phyloP scores from a whole-genome alignment of 2,329 filamentous ascomycete species.

The Talaromyces pinophilus region DNA sequence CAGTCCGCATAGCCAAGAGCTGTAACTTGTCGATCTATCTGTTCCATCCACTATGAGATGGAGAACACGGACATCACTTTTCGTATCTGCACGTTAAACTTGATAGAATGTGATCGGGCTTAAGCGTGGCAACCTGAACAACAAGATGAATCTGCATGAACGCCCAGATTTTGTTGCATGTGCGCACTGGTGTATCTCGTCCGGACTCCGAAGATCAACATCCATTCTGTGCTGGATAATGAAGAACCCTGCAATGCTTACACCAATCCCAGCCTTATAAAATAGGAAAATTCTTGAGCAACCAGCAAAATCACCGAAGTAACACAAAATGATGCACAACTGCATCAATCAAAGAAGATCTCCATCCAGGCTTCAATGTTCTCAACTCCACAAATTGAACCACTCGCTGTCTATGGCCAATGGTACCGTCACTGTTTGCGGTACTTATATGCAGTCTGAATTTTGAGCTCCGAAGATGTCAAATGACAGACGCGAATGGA shows the following conservation, averaged over 20 bases:
- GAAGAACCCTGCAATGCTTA: background rate
- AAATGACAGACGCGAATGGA: background rate
- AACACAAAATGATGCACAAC: background rate
- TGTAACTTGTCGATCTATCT: background rate
- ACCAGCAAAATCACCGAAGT: background rate
- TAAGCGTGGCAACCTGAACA: background rate
- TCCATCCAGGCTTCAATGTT: background rate
- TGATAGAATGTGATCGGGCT: background rate
- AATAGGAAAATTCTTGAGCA: background rate
- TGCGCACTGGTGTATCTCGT: background rate
- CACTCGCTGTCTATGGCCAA: background rate
- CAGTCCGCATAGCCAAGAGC: background rate
- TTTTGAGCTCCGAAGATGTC: background rate
- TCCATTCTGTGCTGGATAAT: background rate
- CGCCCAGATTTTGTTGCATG: background rate
- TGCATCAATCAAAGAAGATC: background rate
- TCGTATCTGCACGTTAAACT: conserved; percentile 4
- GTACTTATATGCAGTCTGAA: background rate
- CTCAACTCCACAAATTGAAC: background rate
- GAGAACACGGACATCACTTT: background rate
- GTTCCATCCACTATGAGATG: background rate
- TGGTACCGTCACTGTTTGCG: background rate
- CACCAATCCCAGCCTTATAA: background rate
- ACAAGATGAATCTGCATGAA: background rate
- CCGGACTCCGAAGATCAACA: background rate